These are phyloP conservation scores for Plasmodium berghei DNA, from an alignment of 169 alveolate genomes.

Conservation along the genomic window DNA sequence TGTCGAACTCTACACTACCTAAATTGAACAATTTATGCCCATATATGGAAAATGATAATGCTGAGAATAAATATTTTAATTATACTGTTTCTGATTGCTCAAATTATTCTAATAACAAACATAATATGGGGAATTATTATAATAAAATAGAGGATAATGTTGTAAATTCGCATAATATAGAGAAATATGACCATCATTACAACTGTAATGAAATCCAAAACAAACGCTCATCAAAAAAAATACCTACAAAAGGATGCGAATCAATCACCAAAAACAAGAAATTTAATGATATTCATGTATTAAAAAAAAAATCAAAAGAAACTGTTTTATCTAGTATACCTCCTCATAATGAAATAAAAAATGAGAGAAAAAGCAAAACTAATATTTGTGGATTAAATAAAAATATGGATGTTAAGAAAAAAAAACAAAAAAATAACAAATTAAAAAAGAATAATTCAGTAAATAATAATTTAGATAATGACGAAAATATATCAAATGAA, in stretches of 20 bases:
- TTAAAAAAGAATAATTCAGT: slow-evolving; percentile 9
- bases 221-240: not conserved
- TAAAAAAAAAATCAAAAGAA: slow-evolving; percentile 12
- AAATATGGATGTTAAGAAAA: slow-evolving; percentile 11
- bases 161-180: slow-evolving; percentile 6
- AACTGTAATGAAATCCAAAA: not conserved
- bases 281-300: not conserved
- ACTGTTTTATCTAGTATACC: slow-evolving; percentile 3
- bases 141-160: slow-evolving; percentile 4
- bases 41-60: not conserved
- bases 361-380: slow-evolving; percentile 4
- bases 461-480: slow-evolving; percentile 19
- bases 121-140: not conserved
- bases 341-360: not conserved
- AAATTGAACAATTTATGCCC: slow-evolving; percentile 21
- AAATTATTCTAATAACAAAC: not conserved
- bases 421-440: slow-evolving; percentile 10
- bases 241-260: slow-evolving; percentile 1
- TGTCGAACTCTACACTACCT: slow-evolving; percentile 23
- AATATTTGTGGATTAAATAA: not conserved
- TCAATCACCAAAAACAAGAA: not conserved
- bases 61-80: not conserved
- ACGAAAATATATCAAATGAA: slow-evolving; percentile 9
- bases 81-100: not conserved
- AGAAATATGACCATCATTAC: not conserved